Percentiles rank a stretch among this genome's conserved stretches.
Evolutionary conservation across 345 rosid genomes (phyloP).

Genomic region (Bruguiera parviflora): DNA sequence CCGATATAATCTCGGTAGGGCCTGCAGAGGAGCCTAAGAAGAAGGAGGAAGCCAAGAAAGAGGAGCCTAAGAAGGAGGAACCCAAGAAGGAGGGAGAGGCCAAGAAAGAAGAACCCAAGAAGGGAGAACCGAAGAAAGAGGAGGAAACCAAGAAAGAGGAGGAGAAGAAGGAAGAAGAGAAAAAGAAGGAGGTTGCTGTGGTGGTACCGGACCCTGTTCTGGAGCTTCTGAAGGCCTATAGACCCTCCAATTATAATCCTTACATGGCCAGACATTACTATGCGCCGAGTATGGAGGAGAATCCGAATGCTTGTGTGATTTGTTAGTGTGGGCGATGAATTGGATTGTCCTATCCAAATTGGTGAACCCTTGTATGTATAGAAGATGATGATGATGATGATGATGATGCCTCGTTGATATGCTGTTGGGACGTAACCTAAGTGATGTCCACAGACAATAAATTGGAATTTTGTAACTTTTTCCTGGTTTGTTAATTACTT

Average conservation of each 20-base stretch:
- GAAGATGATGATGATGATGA: too few species aligned
- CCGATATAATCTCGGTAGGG: slow-evolving; percentile 65
- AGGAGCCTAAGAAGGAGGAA: slow-evolving; percentile 26
- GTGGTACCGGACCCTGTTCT: slow-evolving; percentile 55
- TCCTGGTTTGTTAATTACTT: background rate
- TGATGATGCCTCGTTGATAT: slow-evolving; percentile 14
- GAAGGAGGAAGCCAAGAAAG: slow-evolving; percentile 41
- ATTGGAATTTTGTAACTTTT: slow-evolving; percentile 23
- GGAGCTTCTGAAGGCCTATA: slow-evolving; percentile 81
- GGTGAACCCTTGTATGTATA: too few species aligned
- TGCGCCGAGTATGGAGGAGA: slow-evolving; percentile 86
- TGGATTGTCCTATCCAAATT: background rate
- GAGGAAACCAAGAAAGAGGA: background rate
- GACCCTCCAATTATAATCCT: slow-evolving; percentile 60
- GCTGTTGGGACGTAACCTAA: background rate
- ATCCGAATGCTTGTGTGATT: slow-evolving; percentile 89
- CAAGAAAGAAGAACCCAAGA: slow-evolving; percentile 37
- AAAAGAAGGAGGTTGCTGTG: slow-evolving; percentile 7
- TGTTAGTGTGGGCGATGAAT: slow-evolving; percentile 13
- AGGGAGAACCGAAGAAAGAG: slow-evolving; percentile 47
- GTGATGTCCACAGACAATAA: slow-evolving; percentile 24
- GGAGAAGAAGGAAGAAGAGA: slow-evolving; percentile 27
- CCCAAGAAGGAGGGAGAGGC: too few species aligned
- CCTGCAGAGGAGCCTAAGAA: slow-evolving; percentile 77
- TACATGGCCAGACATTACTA: slow-evolving; percentile 65